A percentile compares a stretch with the other conserved stretches of the same genome.
These are phyloP conservation scores for Claviceps sp. DNA, from an alignment of 2,329 filamentous ascomycete species.

Conservation along the genomic window DNA sequence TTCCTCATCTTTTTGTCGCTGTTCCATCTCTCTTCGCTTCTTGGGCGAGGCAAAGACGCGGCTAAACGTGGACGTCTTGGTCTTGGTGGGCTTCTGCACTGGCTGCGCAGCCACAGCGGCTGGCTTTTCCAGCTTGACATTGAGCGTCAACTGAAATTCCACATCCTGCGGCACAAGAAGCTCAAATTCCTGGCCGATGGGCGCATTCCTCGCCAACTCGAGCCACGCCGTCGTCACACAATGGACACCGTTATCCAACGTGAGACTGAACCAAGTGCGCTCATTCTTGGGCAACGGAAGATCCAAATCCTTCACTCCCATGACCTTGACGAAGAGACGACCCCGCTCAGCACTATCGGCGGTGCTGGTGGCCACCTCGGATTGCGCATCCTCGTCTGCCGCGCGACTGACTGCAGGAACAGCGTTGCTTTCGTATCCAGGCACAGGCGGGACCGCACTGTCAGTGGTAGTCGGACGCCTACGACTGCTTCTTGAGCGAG, in stretches of 20 bases:
- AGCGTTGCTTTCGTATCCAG: conserved; percentile 75
- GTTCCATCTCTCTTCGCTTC: conserved; percentile 89
- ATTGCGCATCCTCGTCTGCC: conserved; percentile 51
- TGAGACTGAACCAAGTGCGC: conserved; percentile 86
- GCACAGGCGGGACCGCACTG: conserved; percentile 67
- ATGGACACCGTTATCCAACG: conserved; percentile 94
- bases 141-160: conserved; percentile 96
- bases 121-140: conserved; percentile 83
- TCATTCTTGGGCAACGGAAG: conserved; percentile 83
- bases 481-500: conserved; percentile 50
- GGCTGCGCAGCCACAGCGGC: conserved; percentile 44
- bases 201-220: conserved; percentile 79
- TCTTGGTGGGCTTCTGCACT: conserved; percentile 44
- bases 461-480: conserved; percentile 30
- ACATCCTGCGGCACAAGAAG: conserved; percentile 92
- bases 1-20: conserved; percentile 70
- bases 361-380: conserved; percentile 43
- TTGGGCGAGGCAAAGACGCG: conserved; percentile 88
- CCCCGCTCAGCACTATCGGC: conserved; percentile 80
- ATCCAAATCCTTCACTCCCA: conserved; percentile 91
- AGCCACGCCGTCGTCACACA: conserved; percentile 96
- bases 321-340: conserved; percentile 93
- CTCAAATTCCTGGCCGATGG: conserved; percentile 96
- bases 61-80: conserved; percentile 81
- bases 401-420: conserved; percentile 49